Evolutionary conservation across 176 grass and related monocot genomes (phyloP), one percentile per base, ranked within the genome.

Genomic region (Olyra latifolia): DNA sequence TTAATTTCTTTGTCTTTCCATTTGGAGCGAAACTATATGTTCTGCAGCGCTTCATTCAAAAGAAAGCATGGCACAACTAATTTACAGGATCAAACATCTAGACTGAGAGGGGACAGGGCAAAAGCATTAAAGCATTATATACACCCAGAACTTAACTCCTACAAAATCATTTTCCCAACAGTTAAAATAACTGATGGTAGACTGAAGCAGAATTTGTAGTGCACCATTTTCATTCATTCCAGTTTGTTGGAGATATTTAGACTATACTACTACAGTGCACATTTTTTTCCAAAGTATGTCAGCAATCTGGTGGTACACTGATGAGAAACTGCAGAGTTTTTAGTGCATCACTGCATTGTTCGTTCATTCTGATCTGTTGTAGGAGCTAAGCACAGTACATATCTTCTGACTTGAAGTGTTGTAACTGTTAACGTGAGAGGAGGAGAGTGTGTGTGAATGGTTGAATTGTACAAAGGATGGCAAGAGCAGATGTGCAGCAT

Each of bases 11-110:
- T 59, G 58, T 63, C 20, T 82, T 13, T 50, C 27, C 20, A 40
- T n/a, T 54, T 49, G 41, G 24, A 29, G 17, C 20, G 24, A 80
- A 59, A 69, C 38, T 48, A 30, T 20, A 77, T 62, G 57, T n/a
- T 43, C 58, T 30, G 43, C n/a, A 6, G 25, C 19, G 57, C 15
- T 80, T 67, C 20, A 55, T 9, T 19, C 6, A 54, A 69, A 56
- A 69, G 50, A 14, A 83, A 83, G 30, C 45, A 55, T 10, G 22
- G 42, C 32, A 80, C 54, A 68, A 56, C n/a, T 19, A 49, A 64
- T 2, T n/a, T 29, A n/a, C 14, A 56, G 15, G 50, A 80, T 54
- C 30, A 27, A 72, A 25, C 44, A 80, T 27, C 14, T 25, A n/a
- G n/a, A n/a, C n/a, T n/a, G 10, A 27, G 70, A 62, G 48, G 14